Evolutionary conservation across 2,329 filamentous ascomycete genomes (phyloP).

Genomic region (Lachnum nothofagi): DNA sequence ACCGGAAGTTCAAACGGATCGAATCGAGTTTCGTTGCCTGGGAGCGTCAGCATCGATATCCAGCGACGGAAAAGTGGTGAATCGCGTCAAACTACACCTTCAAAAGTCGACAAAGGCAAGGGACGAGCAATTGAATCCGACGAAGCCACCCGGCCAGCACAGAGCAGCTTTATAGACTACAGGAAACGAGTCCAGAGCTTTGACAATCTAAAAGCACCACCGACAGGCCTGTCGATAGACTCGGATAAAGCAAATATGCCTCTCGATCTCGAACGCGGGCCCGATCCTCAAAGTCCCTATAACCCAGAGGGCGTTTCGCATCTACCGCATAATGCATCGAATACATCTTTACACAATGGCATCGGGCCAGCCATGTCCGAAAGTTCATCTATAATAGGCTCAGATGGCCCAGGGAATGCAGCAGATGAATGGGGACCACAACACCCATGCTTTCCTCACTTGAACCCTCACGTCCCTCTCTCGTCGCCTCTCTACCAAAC

Average conservation of each 20-base stretch:
- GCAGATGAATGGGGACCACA: conserved; percentile 82
- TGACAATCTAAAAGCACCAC: conserved; percentile 8
- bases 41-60: conserved; percentile 32
- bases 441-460: conserved; percentile 90
- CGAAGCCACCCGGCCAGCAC: conserved; percentile 8
- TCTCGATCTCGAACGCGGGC: conserved; percentile 30
- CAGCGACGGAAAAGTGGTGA: conserved; percentile 27
- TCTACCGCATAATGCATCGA: conserved; percentile 24
- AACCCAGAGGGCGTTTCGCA: conserved; percentile 20
- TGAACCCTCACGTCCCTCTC: conserved; percentile 83
- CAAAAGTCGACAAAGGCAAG: conserved; percentile 28
- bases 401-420: conserved; percentile 44
- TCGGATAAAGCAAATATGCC: conserved; percentile 25
- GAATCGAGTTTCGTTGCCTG: conserved; percentile 30
- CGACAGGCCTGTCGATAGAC: conserved; percentile 25
- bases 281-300: conserved; percentile 22
- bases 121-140: conserved; percentile 24
- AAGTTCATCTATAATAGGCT: conserved; percentile 31
- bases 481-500: conserved; percentile 67
- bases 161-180: conserved; percentile 13
- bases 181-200: conserved; percentile 20
- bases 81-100: conserved; percentile 11
- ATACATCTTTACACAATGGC: conserved; percentile 24
- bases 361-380: conserved; percentile 31
- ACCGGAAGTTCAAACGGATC: conserved; percentile 33